phyloP scores from a whole-genome alignment of 2,329 filamentous ascomycete species.

The Aureobasidium mangrovei region DNA sequence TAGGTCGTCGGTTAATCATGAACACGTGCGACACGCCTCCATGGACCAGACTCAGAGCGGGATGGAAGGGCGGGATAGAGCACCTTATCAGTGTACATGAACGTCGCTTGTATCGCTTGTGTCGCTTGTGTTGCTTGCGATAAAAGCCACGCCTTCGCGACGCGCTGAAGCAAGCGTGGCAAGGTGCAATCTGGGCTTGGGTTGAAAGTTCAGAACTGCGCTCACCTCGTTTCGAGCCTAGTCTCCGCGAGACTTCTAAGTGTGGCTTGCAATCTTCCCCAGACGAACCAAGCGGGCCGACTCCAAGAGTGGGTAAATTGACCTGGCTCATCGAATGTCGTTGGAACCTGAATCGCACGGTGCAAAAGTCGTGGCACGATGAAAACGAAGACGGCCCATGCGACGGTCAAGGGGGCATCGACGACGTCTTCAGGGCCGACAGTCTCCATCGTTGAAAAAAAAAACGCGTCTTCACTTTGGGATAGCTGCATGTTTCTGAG shows the following conservation, averaged over 20 bases:
- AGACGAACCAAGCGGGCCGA: slow-evolving; percentile 3
- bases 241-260: slow-evolving; percentile 3
- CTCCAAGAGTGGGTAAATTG: neutral
- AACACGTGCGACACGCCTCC: neutral
- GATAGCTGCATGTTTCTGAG: too few species aligned
- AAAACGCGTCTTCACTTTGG: too few species aligned
- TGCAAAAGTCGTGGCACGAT: too few species aligned
- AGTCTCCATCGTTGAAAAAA: too few species aligned
- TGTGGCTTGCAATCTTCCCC: neutral
- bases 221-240: neutral
- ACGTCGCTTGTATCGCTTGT: slow-evolving; percentile 2
- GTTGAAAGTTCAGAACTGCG: too few species aligned
- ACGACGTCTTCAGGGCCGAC: too few species aligned
- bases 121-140: neutral
- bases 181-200: too few species aligned
- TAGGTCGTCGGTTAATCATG: neutral
- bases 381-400: too few species aligned
- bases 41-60: neutral
- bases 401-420: too few species aligned
- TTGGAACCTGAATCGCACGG: too few species aligned
- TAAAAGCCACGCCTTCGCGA: neutral
- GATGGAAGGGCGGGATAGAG: neutral
- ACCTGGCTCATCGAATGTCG: neutral
- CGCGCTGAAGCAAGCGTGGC: neutral
- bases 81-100: neutral